phyloP scores from a whole-genome alignment of 1,284 basidiomycete genomes.

The Trametes versicolor region DNA sequence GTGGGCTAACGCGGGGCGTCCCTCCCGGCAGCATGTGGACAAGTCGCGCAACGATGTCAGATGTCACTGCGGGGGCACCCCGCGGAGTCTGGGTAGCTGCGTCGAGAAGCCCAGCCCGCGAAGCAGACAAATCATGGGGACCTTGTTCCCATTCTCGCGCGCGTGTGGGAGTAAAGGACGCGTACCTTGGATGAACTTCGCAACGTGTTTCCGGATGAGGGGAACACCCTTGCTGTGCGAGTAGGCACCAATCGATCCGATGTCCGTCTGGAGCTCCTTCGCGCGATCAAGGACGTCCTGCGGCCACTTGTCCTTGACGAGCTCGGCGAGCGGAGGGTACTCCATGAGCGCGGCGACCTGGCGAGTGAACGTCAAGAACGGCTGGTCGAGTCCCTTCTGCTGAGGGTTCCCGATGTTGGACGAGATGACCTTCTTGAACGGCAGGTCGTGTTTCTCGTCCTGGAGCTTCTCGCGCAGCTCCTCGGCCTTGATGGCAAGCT shows the following conservation, averaged over 20 bases:
- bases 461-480: constrained; percentile 78
- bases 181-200: constrained; percentile 88
- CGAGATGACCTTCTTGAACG: constrained; percentile 91
- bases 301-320: constrained; percentile 86
- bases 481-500: constrained; percentile 95
- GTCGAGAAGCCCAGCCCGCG: neutral
- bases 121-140: neutral
- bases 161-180: constrained; percentile 22
- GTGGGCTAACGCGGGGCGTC: neutral
- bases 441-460: constrained; percentile 66
- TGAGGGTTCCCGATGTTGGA: constrained; percentile 99
- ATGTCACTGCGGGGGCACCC: neutral
- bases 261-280: constrained; percentile 82
- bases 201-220: constrained; percentile 89
- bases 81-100: neutral
- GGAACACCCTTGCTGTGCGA: constrained; percentile 96
- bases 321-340: constrained; percentile 86
- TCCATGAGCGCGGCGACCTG: constrained; percentile 95
- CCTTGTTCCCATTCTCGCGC: neutral
- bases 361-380: constrained; percentile 91
- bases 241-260: constrained; percentile 96
- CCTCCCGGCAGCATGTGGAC: neutral
- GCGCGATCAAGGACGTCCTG: constrained; percentile 88
- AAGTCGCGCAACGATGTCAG: neutral
- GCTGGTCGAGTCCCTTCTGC: constrained; percentile 93